phyloP scores from a whole-genome alignment of 139 green algal genomes.

The Volvox reticuliferus region DNA sequence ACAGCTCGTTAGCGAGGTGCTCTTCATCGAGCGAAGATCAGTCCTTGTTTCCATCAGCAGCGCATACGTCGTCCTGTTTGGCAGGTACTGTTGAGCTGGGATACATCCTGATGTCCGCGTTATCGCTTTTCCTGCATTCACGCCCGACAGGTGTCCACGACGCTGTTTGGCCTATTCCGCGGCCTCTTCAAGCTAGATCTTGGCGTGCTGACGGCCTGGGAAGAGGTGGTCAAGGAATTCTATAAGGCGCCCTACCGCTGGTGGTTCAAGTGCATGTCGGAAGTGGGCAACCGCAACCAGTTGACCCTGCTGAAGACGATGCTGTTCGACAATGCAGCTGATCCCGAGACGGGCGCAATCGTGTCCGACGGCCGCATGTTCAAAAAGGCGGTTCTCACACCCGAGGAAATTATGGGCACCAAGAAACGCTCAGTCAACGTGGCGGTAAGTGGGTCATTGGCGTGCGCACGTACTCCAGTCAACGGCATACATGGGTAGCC shows the following conservation, averaged over 20 bases:
- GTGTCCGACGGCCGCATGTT: constrained; percentile 65
- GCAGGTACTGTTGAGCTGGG: too few relatives aligned
- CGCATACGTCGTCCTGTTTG: too few relatives aligned
- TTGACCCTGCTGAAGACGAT: constrained; percentile 53
- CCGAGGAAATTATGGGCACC: constrained; percentile 58
- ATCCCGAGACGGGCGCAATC: constrained; percentile 36
- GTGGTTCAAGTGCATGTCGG: constrained; percentile 61
- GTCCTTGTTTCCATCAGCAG: too few relatives aligned
- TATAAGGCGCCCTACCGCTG: constrained; percentile 54
- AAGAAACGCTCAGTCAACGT: constrained; percentile 44
- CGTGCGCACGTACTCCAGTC: too few relatives aligned
- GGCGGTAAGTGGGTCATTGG: background rate
- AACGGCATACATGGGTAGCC: too few relatives aligned
- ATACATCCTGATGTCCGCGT: too few relatives aligned
- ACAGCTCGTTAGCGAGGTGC: too few relatives aligned
- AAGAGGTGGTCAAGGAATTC: constrained; percentile 64
- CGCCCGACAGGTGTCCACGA: constrained; percentile 41
- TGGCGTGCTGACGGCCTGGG: constrained; percentile 61
- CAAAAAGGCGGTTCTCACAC: constrained; percentile 63
- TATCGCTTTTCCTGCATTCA: too few relatives aligned
- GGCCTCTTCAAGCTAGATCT: constrained; percentile 67
- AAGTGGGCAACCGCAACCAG: constrained; percentile 63
- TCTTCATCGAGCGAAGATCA: too few relatives aligned
- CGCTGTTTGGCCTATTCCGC: constrained; percentile 50
- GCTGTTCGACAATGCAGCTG: constrained; percentile 50